Evolutionary conservation across 2,329 filamentous ascomycete genomes (phyloP).

Genomic region (Cercospora sesami): DNA sequence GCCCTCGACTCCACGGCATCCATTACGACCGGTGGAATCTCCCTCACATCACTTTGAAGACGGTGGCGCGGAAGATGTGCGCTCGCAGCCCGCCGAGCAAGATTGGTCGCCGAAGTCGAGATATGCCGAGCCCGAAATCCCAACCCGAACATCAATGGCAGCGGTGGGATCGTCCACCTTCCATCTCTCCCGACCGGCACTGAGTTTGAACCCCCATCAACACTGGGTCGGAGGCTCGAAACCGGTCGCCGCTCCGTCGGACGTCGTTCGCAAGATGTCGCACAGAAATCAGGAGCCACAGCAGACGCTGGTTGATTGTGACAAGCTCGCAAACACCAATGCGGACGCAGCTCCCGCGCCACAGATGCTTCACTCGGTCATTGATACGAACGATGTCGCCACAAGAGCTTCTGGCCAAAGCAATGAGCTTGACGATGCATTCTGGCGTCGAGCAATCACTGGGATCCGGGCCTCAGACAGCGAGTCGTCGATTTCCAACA

Average conservation of each 20-base stretch:
- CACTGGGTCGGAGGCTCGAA: neutral
- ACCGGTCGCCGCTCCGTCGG: neutral
- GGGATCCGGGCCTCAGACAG: neutral
- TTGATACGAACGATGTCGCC: neutral
- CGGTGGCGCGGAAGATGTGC: neutral
- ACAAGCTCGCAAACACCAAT: neutral
- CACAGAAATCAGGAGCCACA: neutral
- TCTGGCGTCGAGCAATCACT: constrained; percentile 1
- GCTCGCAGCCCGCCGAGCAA: neutral
- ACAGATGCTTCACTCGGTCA: neutral
- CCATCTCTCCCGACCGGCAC: constrained; percentile 19
- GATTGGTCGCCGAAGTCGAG: neutral
- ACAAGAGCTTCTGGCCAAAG: neutral
- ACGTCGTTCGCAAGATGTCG: neutral
- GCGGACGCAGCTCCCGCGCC: neutral
- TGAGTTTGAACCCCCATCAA: neutral
- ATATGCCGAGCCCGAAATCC: constrained; percentile 23
- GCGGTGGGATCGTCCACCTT: constrained; percentile 28
- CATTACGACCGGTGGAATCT: neutral
- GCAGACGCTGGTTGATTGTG: neutral
- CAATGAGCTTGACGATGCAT: neutral
- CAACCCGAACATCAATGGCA: constrained; percentile 2
- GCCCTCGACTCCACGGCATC: neutral
- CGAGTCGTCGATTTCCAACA: neutral
- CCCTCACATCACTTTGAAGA: neutral